Evolutionary conservation across 129 eudicot species (phyloP), one percentile per base, ranked within the genome.

Genomic region (Glebionis coronaria): DNA sequence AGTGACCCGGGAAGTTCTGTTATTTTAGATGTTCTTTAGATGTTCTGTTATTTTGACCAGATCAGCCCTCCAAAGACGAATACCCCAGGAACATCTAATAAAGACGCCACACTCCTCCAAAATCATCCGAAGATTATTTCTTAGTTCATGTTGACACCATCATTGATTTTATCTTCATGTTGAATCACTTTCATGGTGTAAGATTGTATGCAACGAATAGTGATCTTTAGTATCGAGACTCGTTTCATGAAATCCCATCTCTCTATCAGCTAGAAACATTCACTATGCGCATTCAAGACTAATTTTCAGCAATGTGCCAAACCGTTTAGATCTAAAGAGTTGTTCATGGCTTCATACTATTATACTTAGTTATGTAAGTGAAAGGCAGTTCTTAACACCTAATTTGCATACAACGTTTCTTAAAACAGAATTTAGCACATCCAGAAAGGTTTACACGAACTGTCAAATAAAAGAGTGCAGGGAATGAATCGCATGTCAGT

Each of bases 191-290:
- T 12, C 74, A 56, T 78, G 73, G 61, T 76, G 69, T 66, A 79
- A 79, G 74, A 75, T 71, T 14, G 83, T 85, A 54, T 82, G 80
- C 49, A 85, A 81, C 28, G 54, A 38, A 49, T 81, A 81, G 92
- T 59, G 38, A 46, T 58, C 79, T 54, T 6, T 82, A 9, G 82
- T 85, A 20, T 76, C 13, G 61, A 66, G 11, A 75, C 83, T 6
- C 67, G 58, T 31, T 85, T 86, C 70, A 38, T 68, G 64, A 71
- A 86, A 50, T 21, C 77, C 44, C 85, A 80, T 56, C 71, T 82
- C 50, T 53, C 12, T 56, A 20, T 67, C 73, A 9, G 20, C 14
- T 35, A 23, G 38, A 20, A 52, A 68, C 49, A 23, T 45, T 4
- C 54, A 16, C 2, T 70, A 66, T 55, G 15, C 23, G 15, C 59